Conservation (phyloP, 169 alveolate species). For the Plasmodium fragile region DNA sequence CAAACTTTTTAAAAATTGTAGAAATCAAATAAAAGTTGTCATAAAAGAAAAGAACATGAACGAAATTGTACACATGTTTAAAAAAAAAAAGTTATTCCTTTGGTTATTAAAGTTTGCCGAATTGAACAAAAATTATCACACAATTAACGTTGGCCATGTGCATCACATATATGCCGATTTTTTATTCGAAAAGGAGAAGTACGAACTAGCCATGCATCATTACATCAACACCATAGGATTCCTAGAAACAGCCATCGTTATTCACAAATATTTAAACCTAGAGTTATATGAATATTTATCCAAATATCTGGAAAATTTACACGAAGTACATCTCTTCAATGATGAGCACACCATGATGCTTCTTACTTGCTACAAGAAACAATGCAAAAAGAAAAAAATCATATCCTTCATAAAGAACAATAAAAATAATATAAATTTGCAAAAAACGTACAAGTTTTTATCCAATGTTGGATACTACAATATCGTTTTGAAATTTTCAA, state of each 20-base stretch:
- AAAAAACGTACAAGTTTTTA: constrained; percentile 54
- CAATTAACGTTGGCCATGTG: constrained; percentile 14
- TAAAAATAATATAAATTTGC: constrained; percentile 59
- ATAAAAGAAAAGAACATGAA: constrained; percentile 60
- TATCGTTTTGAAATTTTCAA: constrained; percentile 52
- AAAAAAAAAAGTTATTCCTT: constrained; percentile 51
- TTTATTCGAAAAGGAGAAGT: constrained; percentile 64
- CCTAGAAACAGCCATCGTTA: constrained; percentile 56
- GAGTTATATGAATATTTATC: constrained; percentile 71
- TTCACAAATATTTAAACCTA: constrained; percentile 65
- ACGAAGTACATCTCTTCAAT: constrained; percentile 29
- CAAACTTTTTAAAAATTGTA: constrained; percentile 35
- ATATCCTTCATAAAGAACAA: constrained; percentile 49
- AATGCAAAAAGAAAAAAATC: constrained; percentile 61
- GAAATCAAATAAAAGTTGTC: constrained; percentile 56
- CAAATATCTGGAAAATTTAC: constrained; percentile 62
- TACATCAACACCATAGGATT: constrained; percentile 52
- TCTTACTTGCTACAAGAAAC: constrained; percentile 54
- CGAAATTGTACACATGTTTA: constrained; percentile 59
- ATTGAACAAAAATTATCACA: constrained; percentile 44
- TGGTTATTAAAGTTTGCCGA: constrained; percentile 52
- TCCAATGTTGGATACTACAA: constrained; percentile 54
- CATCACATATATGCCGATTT: constrained; percentile 67
- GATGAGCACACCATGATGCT: constrained; percentile 73
- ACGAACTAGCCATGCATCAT: constrained; percentile 45